Conservation (phyloP, 768 basidiomycete genomes). For the Serpula lacrymans region DNA sequence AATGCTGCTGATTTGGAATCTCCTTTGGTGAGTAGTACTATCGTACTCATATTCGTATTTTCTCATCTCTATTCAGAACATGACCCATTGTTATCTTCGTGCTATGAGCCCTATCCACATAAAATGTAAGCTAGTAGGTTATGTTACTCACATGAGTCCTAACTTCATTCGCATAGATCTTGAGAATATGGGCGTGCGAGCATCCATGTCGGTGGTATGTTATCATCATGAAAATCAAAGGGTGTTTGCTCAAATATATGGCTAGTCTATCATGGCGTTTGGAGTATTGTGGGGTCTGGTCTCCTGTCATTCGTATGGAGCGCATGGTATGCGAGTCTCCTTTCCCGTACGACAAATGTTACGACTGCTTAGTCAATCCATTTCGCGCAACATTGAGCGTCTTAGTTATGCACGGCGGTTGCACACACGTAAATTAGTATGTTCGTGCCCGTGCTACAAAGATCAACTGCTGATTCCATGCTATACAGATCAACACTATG, state of each 20-base stretch:
- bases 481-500: slow-evolving; percentile 62
- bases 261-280: slow-evolving; percentile 74
- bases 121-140: slow-evolving; percentile 49
- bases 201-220: slow-evolving; percentile 82
- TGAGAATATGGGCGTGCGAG: slow-evolving; percentile 77
- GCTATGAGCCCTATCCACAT: slow-evolving; percentile 87
- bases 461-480: background rate
- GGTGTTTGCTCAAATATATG: no score
- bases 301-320: slow-evolving; percentile 74
- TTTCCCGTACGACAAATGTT: slow-evolving; percentile 84
- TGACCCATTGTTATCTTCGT: slow-evolving; percentile 82
- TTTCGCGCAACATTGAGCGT: slow-evolving; percentile 76
- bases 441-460: slow-evolving; percentile 18
- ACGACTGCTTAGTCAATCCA: slow-evolving; percentile 72
- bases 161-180: slow-evolving; percentile 42
- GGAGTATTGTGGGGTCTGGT: slow-evolving; percentile 79
- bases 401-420: slow-evolving; percentile 73
- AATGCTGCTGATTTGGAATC: slow-evolving; percentile 58
- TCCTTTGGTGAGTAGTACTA: slow-evolving; percentile 48
- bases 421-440: slow-evolving; percentile 72
- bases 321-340: slow-evolving; percentile 78
- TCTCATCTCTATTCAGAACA: slow-evolving; percentile 45
- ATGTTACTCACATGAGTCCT: slow-evolving; percentile 7
- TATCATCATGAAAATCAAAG: no score
- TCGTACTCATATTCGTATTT: background rate